Evolutionary conservation across 2,329 filamentous ascomycete species (phyloP).

Genomic region (Aureobasidium uvarum): DNA sequence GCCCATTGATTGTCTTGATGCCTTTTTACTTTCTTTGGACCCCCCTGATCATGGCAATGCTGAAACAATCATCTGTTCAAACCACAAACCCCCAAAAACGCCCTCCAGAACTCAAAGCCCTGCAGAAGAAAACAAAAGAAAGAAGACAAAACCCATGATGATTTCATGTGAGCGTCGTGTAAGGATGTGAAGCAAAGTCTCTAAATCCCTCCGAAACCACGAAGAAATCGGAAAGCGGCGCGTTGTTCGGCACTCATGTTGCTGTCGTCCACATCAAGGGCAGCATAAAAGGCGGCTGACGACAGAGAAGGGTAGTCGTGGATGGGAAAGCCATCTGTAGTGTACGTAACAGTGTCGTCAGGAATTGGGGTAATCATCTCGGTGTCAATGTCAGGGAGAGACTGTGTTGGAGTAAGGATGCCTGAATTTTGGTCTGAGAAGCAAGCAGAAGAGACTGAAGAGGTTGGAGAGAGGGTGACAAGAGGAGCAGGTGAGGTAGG

Average conservation of each 20-base stretch:
- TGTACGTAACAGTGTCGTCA: not conserved
- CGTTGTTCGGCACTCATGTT: not conserved
- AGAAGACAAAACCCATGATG: too few relatives aligned
- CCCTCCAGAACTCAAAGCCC: too few relatives aligned
- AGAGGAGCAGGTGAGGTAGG: not conserved
- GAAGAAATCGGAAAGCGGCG: not conserved
- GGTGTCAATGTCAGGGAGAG: not conserved
- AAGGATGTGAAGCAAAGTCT: too few relatives aligned
- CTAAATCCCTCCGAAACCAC: too few relatives aligned
- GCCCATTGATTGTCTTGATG: too few relatives aligned
- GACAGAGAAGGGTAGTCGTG: not conserved
- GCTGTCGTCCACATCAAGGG: not conserved
- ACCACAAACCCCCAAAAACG: too few relatives aligned
- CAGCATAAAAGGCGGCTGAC: not conserved
- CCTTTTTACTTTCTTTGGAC: too few relatives aligned
- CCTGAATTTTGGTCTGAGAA: not conserved
- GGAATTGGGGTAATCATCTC: not conserved
- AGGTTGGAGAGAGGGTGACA: not conserved
- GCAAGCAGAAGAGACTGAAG: not conserved
- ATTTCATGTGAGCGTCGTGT: too few relatives aligned
- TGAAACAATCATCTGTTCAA: too few relatives aligned
- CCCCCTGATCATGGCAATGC: too few relatives aligned
- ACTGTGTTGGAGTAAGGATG: not conserved
- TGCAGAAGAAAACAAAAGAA: too few relatives aligned
- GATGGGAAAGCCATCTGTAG: not conserved